Evolutionary conservation across 371 early-diverging fungal species (phyloP).

Genomic region (Dentiscutata heterogama): DNA sequence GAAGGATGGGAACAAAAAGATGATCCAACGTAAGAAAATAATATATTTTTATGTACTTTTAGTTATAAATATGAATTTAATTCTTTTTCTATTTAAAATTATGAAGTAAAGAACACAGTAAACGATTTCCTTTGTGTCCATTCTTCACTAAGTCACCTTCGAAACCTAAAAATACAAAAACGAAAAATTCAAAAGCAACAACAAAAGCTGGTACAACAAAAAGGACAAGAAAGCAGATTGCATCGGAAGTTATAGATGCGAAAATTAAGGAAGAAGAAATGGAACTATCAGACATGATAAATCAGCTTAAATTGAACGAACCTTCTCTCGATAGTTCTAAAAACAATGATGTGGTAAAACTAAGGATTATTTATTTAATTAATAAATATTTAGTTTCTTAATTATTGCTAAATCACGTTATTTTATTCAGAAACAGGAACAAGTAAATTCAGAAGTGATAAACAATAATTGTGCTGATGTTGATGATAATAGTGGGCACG

Average conservation of each 20-base stretch:
- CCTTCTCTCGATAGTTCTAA: neutral
- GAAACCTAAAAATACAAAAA: neutral
- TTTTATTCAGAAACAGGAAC: neutral
- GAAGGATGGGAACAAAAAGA: conserved; percentile 62
- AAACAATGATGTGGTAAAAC: too few relatives aligned
- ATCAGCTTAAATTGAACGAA: neutral
- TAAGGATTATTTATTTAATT: too few relatives aligned
- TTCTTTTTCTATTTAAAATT: neutral
- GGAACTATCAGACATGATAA: neutral
- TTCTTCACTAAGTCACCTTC: conserved; percentile 49
- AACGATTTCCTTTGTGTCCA: conserved; percentile 50
- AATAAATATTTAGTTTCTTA: too few relatives aligned
- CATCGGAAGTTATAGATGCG: neutral
- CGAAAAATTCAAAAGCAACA: neutral
- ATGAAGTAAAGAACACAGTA: conserved; percentile 51
- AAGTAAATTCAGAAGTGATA: too few relatives aligned
- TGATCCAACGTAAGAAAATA: conserved; percentile 52
- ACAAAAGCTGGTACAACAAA: neutral
- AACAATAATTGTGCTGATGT: too few relatives aligned
- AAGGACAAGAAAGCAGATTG: neutral
- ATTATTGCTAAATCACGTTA: too few relatives aligned
- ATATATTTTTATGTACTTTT: neutral
- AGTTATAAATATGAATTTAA: neutral
- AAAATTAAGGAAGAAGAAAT: neutral
- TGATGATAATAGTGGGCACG: too few relatives aligned